A percentile compares a stretch with the other conserved stretches of the same genome.
Evolutionary conservation across 306 rosid species (phyloP).

Genomic region (Senna tora): DNA sequence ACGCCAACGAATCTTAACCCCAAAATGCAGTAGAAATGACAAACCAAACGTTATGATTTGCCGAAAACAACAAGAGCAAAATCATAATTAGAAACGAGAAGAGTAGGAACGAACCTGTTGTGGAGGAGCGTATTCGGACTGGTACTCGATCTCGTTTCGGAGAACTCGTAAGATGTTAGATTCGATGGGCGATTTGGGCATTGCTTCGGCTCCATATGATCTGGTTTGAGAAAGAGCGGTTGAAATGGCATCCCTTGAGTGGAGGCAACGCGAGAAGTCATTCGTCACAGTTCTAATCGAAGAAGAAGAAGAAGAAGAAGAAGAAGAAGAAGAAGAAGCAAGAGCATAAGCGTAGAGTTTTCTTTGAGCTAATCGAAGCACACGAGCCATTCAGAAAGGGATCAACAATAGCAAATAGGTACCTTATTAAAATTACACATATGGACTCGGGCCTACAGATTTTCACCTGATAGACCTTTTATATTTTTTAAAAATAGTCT

Average conservation of each 20-base stretch:
- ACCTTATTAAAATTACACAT: too few species aligned
- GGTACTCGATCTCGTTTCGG: constrained; percentile 66
- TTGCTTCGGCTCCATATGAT: constrained; percentile 11
- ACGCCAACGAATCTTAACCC: too few species aligned
- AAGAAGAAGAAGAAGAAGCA: not conserved
- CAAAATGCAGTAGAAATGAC: too few species aligned
- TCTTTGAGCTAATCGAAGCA: not conserved
- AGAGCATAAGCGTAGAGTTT: not conserved
- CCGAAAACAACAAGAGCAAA: not conserved
- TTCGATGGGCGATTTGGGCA: constrained; percentile 63
- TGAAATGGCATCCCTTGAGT: not conserved
- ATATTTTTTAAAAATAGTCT: too few species aligned
- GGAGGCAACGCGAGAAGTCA: not conserved
- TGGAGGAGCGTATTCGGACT: constrained; percentile 64
- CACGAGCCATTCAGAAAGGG: not conserved
- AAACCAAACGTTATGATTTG: not conserved
- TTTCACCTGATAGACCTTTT: too few species aligned
- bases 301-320: not conserved
- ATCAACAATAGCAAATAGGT: not conserved
- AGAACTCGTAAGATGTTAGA: constrained; percentile 70
- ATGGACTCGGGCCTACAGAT: too few species aligned
- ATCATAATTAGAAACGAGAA: not conserved
- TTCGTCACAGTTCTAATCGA: not conserved
- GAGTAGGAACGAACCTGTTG: constrained; percentile 61
- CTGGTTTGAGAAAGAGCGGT: not conserved